phyloP scores from a whole-genome alignment of 2,329 filamentous ascomycete genomes.

The Colletotrichum tamarilloi region DNA sequence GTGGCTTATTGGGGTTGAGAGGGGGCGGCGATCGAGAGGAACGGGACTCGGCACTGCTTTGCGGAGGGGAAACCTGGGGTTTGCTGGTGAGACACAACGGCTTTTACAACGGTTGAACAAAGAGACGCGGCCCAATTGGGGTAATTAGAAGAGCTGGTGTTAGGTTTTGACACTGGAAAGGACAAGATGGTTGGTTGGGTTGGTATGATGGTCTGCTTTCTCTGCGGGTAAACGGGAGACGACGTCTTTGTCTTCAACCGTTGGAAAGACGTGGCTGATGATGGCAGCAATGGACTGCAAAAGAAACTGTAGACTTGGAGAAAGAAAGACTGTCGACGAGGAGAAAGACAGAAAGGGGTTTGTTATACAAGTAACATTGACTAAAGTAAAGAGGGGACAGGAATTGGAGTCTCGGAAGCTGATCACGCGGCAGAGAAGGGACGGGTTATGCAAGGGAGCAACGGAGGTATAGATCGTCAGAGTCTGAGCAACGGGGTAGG shows the following conservation, averaged over 20 bases:
- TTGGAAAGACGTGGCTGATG: background rate
- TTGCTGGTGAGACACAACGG: slow-evolving; percentile 35
- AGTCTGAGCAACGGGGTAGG: slow-evolving; percentile 18
- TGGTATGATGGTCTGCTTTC: background rate
- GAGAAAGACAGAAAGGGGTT: background rate
- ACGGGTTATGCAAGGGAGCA: slow-evolving; percentile 29
- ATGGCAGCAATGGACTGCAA: background rate
- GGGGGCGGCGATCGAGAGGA: slow-evolving; percentile 43
- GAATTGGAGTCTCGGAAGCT: slow-evolving; percentile 16
- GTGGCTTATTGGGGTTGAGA: slow-evolving; percentile 65
- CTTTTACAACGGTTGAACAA: slow-evolving; percentile 33
- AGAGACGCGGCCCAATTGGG: slow-evolving; percentile 18
- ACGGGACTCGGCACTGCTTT: slow-evolving; percentile 36
- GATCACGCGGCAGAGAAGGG: slow-evolving; percentile 31
- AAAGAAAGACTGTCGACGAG: background rate
- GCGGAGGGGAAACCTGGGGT: slow-evolving; percentile 36
- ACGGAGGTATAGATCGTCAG: slow-evolving; percentile 25
- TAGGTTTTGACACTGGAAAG: background rate
- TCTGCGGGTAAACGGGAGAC: background rate
- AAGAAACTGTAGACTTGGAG: background rate
- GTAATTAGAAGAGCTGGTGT: background rate
- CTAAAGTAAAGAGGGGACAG: background rate
- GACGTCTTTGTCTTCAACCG: background rate
- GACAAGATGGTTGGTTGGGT: background rate
- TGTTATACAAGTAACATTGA: background rate